Evolutionary conservation across 2,329 filamentous ascomycete species (phyloP).

Genomic region (Alternaria metachromatica): DNA sequence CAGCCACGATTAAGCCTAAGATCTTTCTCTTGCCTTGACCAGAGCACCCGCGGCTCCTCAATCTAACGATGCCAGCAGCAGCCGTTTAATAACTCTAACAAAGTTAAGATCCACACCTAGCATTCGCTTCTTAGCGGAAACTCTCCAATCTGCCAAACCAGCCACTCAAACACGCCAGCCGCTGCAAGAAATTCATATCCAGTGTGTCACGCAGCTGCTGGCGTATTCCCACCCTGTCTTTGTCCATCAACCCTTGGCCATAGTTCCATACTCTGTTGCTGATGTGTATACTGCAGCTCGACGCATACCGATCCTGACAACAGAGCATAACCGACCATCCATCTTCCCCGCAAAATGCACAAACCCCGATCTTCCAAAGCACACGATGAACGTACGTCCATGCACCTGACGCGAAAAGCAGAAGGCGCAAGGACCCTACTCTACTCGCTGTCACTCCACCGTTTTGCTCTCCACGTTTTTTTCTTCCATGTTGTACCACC

Average conservation of each 20-base stretch:
- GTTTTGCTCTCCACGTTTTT: constrained; percentile 1
- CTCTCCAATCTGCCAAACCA: not conserved
- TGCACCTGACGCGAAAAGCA: constrained; percentile 1
- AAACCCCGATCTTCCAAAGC: constrained; percentile 1
- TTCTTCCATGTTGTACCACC: not conserved
- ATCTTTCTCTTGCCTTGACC: constrained; percentile 20
- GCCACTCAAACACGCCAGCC: constrained; percentile 5
- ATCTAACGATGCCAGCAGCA: constrained; percentile 20
- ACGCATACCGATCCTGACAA: constrained; percentile 8
- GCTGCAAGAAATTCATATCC: constrained; percentile 13
- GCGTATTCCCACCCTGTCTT: not conserved
- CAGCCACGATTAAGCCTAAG: constrained; percentile 45
- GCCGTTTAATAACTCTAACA: constrained; percentile 38
- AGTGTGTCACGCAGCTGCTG: not conserved
- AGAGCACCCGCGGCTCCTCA: constrained; percentile 7
- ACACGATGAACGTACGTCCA: not conserved
- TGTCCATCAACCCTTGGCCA: not conserved
- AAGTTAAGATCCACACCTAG: constrained; percentile 36
- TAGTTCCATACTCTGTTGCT: constrained; percentile 2
- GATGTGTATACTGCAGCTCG: constrained; percentile 4
- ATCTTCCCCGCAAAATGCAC: constrained; percentile 14
- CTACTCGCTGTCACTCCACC: not conserved
- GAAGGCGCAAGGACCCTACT: not conserved
- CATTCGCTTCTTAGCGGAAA: constrained; percentile 20
- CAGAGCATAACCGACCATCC: not conserved